Percentiles rank a stretch among this genome's conserved stretches.
Evolutionary conservation across 2,329 filamentous ascomycete genomes (phyloP).

Genomic region (Tothia fuscella): DNA sequence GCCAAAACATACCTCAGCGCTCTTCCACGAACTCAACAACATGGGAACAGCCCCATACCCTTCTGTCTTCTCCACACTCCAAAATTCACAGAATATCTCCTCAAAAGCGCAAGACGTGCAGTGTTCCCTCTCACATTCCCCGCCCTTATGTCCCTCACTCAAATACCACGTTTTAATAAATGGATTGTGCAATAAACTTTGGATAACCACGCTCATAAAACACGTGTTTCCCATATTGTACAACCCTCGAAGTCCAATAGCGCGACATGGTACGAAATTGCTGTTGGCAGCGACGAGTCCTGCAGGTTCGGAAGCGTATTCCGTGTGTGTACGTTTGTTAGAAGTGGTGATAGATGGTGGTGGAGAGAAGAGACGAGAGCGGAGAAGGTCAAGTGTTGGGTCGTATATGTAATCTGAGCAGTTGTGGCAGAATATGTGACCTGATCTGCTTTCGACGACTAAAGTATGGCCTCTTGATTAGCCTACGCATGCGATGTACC

Average conservation of each 20-base stretch:
- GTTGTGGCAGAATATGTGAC: conserved; percentile 66
- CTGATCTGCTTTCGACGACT: conserved; percentile 70
- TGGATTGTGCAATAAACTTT: conserved; percentile 88
- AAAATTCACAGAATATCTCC: conserved; percentile 52
- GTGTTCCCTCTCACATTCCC: conserved; percentile 46
- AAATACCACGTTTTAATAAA: conserved; percentile 86
- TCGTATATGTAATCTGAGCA: conserved; percentile 78
- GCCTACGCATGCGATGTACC: not conserved
- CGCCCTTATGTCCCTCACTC: conserved; percentile 68
- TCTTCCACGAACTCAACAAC: conserved; percentile 81
- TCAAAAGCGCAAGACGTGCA: conserved; percentile 51
- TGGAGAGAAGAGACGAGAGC: no score
- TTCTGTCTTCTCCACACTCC: conserved; percentile 65
- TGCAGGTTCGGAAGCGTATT: conserved; percentile 56
- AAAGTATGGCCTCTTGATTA: no score
- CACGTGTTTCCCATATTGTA: conserved; percentile 98
- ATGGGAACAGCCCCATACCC: conserved; percentile 86
- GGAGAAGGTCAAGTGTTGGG: conserved; percentile 63
- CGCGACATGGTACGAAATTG: conserved; percentile 66
- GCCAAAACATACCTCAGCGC: conserved; percentile 46
- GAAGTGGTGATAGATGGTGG: no score
- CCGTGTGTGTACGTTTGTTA: conserved; percentile 57
- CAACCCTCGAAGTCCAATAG: conserved; percentile 77
- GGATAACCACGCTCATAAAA: conserved; percentile 93
- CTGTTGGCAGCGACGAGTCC: conserved; percentile 70